Evolutionary conservation across 345 rosid genomes (phyloP), one percentile per base, ranked within the genome.

Genomic region (Eucalyptus tenuipes): DNA sequence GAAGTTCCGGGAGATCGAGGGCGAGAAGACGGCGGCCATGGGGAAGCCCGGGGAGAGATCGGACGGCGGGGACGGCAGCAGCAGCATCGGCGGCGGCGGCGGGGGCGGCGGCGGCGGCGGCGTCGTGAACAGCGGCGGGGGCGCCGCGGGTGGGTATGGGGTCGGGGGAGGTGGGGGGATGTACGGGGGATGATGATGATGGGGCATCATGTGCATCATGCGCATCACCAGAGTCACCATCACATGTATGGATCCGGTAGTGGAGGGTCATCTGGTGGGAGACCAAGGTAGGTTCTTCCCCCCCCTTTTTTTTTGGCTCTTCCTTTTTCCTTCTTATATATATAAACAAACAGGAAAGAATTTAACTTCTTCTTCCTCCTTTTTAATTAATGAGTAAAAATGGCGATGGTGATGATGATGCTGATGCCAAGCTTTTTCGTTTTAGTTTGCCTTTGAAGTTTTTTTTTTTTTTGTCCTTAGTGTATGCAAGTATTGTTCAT

Each of bases 1-100:
- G 90, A 92, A 91, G 93, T 93, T 90, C 68, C 89, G 96, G 57
- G 95, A 93, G 92, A 88, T 93, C 90, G 95, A 94, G 85, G 95
- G 95, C 7, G 95, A 94, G 92, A 94, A 92, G 89, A 90, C 89
- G 17, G 57, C 90, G 13, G 49, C 89, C 87, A 33, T 88, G 45
- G 93, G 93, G 24, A 87, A 91, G 50, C 89, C 25, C 37, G 90
- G 92, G 44, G 92, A 91, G 44, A 87, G 89, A 75, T 75, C 82
- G 82, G 82, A 75, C 82, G 82, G 55, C 92, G 91, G 52, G 82
- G 55, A 47, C 88, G 81, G 80, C 82, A 75, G 82, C 82, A 75
- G 82, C 86, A 85, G 44, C 37, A 90, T 87, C 17, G 87, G 75
- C 18, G 93, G 86, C 7, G 91, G 89, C 22, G 85, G 75, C 18